Conservation (phyloP, 2,329 filamentous ascomycete genomes). For the Aspergillus novofumigatus region DNA sequence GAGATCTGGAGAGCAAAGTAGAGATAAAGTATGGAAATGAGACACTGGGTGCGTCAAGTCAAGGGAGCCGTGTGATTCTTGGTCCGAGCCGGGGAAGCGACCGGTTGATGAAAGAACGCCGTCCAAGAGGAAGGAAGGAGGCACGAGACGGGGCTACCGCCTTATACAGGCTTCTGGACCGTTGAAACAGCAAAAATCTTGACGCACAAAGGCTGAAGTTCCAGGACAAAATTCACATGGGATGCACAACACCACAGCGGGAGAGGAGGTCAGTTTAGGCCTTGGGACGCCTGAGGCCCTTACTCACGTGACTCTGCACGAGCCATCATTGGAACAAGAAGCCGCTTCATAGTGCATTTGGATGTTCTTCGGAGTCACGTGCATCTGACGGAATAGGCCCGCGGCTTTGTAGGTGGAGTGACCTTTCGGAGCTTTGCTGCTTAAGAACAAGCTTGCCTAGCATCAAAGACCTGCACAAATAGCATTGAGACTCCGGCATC, state of each 20-base stretch:
- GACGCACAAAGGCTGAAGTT: slow-evolving; percentile 16
- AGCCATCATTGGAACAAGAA: slow-evolving; percentile 12
- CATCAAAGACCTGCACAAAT: not conserved
- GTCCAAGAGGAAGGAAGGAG: slow-evolving; percentile 21
- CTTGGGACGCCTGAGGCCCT: slow-evolving; percentile 11
- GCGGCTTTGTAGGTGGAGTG: slow-evolving; percentile 7
- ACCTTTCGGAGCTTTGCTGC: not conserved
- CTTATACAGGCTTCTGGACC: slow-evolving; percentile 27
- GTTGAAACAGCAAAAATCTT: slow-evolving; percentile 19
- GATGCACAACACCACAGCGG: slow-evolving; percentile 18
- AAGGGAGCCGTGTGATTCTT: slow-evolving; percentile 30
- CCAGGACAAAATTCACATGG: slow-evolving; percentile 24
- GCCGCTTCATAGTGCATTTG: not conserved
- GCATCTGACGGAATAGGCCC: slow-evolving; percentile 3
- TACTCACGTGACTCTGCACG: slow-evolving; percentile 14
- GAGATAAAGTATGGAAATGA: slow-evolving; percentile 11
- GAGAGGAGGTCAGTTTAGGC: slow-evolving; percentile 20
- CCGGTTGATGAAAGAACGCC: slow-evolving; percentile 21
- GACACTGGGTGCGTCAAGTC: slow-evolving; percentile 20
- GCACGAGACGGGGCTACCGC: slow-evolving; percentile 27
- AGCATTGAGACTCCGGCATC: not conserved
- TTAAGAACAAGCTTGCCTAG: not conserved
- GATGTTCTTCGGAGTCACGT: not conserved
- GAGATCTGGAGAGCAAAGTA: slow-evolving; percentile 10
- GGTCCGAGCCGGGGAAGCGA: slow-evolving; percentile 26